Evolutionary conservation across 257 asterid genomes (phyloP).

Genomic region (Haberlea rhodopensis): DNA sequence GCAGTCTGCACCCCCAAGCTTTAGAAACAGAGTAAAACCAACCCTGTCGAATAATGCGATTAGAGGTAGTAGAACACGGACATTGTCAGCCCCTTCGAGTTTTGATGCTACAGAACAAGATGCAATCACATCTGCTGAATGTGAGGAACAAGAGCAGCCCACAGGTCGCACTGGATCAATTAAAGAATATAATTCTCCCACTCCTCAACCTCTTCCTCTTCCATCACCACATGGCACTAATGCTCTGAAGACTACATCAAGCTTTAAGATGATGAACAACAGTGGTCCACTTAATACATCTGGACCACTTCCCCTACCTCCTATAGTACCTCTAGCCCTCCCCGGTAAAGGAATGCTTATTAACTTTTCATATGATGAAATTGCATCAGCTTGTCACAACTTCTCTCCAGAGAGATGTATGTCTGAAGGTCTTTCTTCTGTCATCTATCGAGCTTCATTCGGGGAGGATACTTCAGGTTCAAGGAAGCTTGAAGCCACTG

Average conservation of each 20-base stretch:
- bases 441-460: constrained; percentile 79
- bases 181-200: constrained; percentile 63
- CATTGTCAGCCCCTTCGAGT: constrained; percentile 79
- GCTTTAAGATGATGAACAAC: constrained; percentile 59
- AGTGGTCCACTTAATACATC: constrained; percentile 72
- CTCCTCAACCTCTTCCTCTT: constrained; percentile 94
- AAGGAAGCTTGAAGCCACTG: constrained; percentile 76
- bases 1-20: constrained; percentile 96
- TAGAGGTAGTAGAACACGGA: constrained; percentile 47
- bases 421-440: constrained; percentile 94
- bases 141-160: constrained; percentile 68
- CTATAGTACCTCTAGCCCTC: constrained; percentile 47
- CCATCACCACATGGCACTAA: constrained; percentile 61
- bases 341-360: constrained; percentile 47
- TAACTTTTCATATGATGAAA: constrained; percentile 66
- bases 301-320: constrained; percentile 89
- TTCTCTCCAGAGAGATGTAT: constrained; percentile 84
- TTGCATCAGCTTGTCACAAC: constrained; percentile 87
- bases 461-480: constrained; percentile 53
- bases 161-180: constrained; percentile 57
- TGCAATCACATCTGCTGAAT: constrained; percentile 45
- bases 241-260: constrained; percentile 52
- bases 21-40: constrained; percentile 63
- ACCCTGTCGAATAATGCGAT: constrained; percentile 35
- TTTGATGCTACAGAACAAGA: constrained; percentile 67